phyloP scores from a whole-genome alignment of 2,329 filamentous ascomycete genomes.

The Monilinia polystroma region DNA sequence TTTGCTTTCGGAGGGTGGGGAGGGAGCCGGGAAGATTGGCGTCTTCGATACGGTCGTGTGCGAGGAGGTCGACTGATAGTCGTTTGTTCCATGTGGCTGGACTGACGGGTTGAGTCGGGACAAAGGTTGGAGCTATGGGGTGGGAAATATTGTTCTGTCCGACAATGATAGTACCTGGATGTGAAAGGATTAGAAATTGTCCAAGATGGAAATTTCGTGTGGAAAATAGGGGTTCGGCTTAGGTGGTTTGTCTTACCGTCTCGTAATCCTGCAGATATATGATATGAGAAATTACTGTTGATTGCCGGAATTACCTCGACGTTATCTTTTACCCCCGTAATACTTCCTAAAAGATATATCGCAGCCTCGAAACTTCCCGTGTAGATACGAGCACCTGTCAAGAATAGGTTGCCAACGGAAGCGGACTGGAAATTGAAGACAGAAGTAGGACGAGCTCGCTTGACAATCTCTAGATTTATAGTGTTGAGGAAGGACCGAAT shows the following conservation, averaged over 20 bases:
- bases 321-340: constrained; percentile 77
- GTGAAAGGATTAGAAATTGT: neutral
- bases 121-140: constrained; percentile 47
- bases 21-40: constrained; percentile 80
- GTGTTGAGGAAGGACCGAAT: constrained; percentile 75
- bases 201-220: neutral
- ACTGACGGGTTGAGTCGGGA: constrained; percentile 25
- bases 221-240: neutral
- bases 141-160: constrained; percentile 94
- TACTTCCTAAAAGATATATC: constrained; percentile 83
- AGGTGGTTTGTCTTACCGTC: constrained; percentile 55
- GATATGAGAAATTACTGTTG: constrained; percentile 92
- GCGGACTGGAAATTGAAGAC: constrained; percentile 77
- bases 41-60: constrained; percentile 70
- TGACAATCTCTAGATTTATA: constrained; percentile 75
- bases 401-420: constrained; percentile 75
- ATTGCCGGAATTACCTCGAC: constrained; percentile 84
- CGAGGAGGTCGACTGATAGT: constrained; percentile 46
- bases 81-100: constrained; percentile 27
- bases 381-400: constrained; percentile 84
- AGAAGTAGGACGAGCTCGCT: constrained; percentile 68
- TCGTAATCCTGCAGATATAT: constrained; percentile 80
- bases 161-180: constrained; percentile 54
- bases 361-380: constrained; percentile 89
- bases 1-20: constrained; percentile 73